A percentile compares a stretch with the other conserved stretches of the same genome.
Evolutionary conservation across 2,329 filamentous ascomycete species (phyloP).

Genomic region (Hortaea werneckii): DNA sequence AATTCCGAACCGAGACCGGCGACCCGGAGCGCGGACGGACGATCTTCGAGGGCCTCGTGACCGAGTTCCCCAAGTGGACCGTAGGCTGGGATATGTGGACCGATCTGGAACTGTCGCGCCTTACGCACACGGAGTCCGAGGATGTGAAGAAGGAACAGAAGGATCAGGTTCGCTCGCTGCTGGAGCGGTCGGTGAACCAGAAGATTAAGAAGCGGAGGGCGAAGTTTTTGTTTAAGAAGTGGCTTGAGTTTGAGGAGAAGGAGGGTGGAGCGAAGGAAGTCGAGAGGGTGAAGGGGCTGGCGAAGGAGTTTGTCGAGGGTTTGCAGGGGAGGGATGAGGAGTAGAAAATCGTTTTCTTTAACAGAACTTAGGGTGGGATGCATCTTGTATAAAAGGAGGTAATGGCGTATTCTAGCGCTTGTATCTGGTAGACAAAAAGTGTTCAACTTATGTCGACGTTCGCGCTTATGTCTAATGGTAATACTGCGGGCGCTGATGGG

Average conservation of each 20-base stretch:
- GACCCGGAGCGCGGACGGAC: slow-evolving; percentile 87
- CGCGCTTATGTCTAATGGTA: no score
- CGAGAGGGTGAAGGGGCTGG: slow-evolving; percentile 60
- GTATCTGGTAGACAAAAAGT: no score
- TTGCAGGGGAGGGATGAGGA: slow-evolving; percentile 23
- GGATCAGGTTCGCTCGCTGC: slow-evolving; percentile 51
- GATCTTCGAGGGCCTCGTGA: slow-evolving; percentile 80
- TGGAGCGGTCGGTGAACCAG: slow-evolving; percentile 60
- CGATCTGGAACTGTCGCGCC: slow-evolving; percentile 55
- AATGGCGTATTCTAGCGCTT: no score
- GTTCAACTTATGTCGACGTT: no score
- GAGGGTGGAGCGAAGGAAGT: slow-evolving; percentile 58
- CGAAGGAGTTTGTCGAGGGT: slow-evolving; percentile 57
- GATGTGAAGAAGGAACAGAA: slow-evolving; percentile 46
- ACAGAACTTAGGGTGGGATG: no score
- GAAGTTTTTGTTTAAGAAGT: slow-evolving; percentile 81
- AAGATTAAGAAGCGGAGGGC: slow-evolving; percentile 72
- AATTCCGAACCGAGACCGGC: slow-evolving; percentile 75
- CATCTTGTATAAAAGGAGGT: no score
- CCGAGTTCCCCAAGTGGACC: slow-evolving; percentile 76
- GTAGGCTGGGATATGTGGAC: slow-evolving; percentile 90
- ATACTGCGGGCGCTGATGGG: no score
- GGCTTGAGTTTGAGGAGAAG: slow-evolving; percentile 75
- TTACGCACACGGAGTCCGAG: slow-evolving; percentile 21
- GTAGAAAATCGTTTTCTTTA: not conserved